phyloP scores from a whole-genome alignment of 768 basidiomycete genomes.

The Lactifluus hygrophoroides region DNA sequence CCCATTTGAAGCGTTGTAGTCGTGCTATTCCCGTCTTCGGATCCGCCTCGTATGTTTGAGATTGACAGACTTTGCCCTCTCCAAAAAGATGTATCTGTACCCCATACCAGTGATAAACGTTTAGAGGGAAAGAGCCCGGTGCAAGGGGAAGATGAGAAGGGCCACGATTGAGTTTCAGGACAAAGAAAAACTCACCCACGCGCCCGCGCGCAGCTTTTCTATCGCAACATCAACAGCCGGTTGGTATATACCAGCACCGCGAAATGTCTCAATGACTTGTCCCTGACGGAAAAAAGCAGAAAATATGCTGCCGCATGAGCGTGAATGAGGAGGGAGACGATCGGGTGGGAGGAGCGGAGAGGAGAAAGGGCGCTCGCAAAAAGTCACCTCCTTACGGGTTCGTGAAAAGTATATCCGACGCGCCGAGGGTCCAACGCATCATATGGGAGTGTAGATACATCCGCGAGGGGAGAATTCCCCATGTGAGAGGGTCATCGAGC shows the following conservation, averaged over 20 bases:
- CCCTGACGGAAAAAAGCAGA: constrained; percentile 80
- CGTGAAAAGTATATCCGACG: constrained; percentile 91
- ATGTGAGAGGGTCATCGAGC: constrained; percentile 76
- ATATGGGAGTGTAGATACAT: constrained; percentile 50
- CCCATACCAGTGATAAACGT: no score
- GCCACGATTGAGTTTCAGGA: no score
- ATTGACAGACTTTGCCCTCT: constrained; percentile 84
- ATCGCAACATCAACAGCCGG: constrained; percentile 80
- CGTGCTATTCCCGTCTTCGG: constrained; percentile 33
- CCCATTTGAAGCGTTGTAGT: constrained; percentile 89
- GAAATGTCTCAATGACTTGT: constrained; percentile 48
- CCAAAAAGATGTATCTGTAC: constrained; percentile 22
- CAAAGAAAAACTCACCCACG: constrained; percentile 62
- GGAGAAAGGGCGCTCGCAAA: no score
- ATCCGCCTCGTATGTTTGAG: constrained; percentile 37
- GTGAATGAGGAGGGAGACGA: constrained; percentile 25
- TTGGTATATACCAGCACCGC: constrained; percentile 87
- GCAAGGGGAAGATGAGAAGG: no score
- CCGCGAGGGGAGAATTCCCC: constrained; percentile 71
- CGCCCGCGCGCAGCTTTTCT: constrained; percentile 67
- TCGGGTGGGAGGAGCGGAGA: neutral
- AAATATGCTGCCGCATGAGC: constrained; percentile 46
- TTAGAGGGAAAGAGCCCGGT: no score
- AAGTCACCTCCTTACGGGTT: constrained; percentile 55
- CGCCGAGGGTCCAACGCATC: constrained; percentile 88